Conservation (phyloP, 1,284 basidiomycete genomes). For the Fistulinella cinereoalba region DNA sequence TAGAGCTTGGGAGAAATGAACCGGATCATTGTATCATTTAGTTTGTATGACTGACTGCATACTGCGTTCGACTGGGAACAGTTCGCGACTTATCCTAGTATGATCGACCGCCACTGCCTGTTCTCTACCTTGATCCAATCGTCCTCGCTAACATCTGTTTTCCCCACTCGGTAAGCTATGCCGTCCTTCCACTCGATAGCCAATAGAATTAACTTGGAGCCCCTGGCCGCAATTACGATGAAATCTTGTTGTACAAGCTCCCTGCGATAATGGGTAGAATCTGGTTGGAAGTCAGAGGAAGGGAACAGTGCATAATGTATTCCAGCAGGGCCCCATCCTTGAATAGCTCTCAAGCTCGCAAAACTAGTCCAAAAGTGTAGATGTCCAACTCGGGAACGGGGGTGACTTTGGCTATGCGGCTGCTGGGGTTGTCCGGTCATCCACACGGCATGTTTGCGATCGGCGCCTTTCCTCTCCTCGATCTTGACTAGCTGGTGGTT, state of each 20-base stretch:
- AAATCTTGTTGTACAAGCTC: slow-evolving; percentile 18
- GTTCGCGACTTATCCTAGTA: background rate
- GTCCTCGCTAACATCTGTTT: background rate
- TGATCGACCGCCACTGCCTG: slow-evolving; percentile 18
- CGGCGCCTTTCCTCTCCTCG: slow-evolving; percentile 1
- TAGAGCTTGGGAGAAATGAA: too few relatives aligned
- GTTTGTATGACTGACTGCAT: too few relatives aligned
- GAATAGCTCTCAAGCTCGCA: slow-evolving; percentile 4
- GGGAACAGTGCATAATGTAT: background rate
- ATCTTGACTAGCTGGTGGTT: slow-evolving; percentile 4
- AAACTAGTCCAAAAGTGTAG: slow-evolving; percentile 18
- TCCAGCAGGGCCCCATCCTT: background rate
- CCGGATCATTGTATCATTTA: too few relatives aligned
- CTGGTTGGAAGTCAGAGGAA: background rate
- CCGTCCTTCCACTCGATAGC: slow-evolving; percentile 19
- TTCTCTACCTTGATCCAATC: slow-evolving; percentile 12
- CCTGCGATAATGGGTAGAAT: background rate
- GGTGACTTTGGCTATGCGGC: background rate
- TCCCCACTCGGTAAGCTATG: slow-evolving; percentile 19
- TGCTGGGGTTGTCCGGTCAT: background rate
- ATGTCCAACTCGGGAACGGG: slow-evolving; percentile 1
- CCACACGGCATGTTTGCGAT: background rate
- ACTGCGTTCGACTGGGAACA: too few relatives aligned
- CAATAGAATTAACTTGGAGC: slow-evolving; percentile 3
- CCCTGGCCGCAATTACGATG: slow-evolving; percentile 12